Evolutionary conservation across 345 rosid genomes (phyloP).

Genomic region (Erodium maritimum): DNA sequence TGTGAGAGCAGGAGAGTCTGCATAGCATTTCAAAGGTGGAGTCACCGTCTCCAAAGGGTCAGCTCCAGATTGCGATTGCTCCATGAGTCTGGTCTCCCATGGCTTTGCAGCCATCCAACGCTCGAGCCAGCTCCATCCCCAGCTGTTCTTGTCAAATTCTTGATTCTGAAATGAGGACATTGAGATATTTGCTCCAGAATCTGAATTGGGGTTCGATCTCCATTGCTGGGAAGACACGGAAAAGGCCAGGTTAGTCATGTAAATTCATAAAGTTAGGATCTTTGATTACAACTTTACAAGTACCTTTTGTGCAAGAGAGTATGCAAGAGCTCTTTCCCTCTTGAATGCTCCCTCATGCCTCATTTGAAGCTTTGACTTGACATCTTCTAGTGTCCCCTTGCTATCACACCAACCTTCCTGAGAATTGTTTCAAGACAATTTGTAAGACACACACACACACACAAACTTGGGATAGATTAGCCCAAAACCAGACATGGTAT

Average conservation of each 20-base stretch:
- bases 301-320: slow-evolving; percentile 84
- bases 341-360: slow-evolving; percentile 88
- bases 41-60: slow-evolving; percentile 21
- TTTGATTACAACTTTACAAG: too few relatives aligned
- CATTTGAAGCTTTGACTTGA: slow-evolving; percentile 62
- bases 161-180: slow-evolving; percentile 31
- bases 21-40: slow-evolving; percentile 26
- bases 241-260: not conserved
- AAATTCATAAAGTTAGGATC: too few relatives aligned
- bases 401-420: slow-evolving; percentile 96
- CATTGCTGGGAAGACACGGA: slow-evolving; percentile 42
- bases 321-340: slow-evolving; percentile 88
- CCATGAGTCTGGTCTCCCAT: slow-evolving; percentile 89
- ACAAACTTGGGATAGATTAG: too few relatives aligned
- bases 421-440: slow-evolving; percentile 3
- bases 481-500: not conserved
- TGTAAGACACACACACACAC: too few relatives aligned
- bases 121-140: slow-evolving; percentile 99
- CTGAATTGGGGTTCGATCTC: slow-evolving; percentile 39
- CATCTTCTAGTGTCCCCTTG: slow-evolving; percentile 67
- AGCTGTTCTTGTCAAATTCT: slow-evolving; percentile 59
- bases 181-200: slow-evolving; percentile 19
- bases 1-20: slow-evolving; percentile 12
- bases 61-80: slow-evolving; percentile 31
- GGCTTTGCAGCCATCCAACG: slow-evolving; percentile 99